phyloP scores from a whole-genome alignment of 2,329 filamentous ascomycete species.

The Neonectria neomacrospora region DNA sequence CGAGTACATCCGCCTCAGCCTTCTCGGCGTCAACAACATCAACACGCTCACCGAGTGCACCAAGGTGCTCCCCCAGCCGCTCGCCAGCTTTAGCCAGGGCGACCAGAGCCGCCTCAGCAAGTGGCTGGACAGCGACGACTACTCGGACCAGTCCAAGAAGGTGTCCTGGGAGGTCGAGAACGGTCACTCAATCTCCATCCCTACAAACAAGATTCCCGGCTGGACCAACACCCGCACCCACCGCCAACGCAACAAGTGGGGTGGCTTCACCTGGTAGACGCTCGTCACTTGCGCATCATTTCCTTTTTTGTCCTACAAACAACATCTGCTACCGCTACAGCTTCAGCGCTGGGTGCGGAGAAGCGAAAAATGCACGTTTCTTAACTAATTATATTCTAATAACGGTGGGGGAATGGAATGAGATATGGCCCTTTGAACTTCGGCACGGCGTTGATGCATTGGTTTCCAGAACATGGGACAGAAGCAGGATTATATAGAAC shows the following conservation, averaged over 20 bases:
- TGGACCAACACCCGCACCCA: conserved; percentile 28
- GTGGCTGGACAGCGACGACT: conserved; percentile 44
- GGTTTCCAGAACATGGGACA: not conserved
- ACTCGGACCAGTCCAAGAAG: conserved; percentile 42
- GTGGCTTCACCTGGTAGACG: conserved; percentile 20
- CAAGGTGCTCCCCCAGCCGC: conserved; percentile 57
- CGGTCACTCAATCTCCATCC: conserved; percentile 39
- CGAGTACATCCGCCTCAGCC: conserved; percentile 64
- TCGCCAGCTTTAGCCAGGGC: conserved; percentile 29
- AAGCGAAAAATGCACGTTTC: not conserved
- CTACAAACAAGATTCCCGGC: conserved; percentile 39
- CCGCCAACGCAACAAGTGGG: conserved; percentile 25
- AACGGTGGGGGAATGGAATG: conserved; percentile 3
- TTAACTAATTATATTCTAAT: not conserved
- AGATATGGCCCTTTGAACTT: not conserved
- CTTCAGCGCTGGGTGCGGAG: not conserved
- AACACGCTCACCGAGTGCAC: conserved; percentile 67
- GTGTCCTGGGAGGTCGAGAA: conserved; percentile 38
- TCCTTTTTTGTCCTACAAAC: not conserved
- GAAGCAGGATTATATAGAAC: not conserved
- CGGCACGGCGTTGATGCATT: not conserved
- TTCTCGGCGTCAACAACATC: conserved; percentile 67
- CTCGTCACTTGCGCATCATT: not conserved
- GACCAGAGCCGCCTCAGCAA: conserved; percentile 41
- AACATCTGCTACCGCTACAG: not conserved